Conservation (phyloP, 148 eudicot genomes). For the Chenopodium formosanum region DNA sequence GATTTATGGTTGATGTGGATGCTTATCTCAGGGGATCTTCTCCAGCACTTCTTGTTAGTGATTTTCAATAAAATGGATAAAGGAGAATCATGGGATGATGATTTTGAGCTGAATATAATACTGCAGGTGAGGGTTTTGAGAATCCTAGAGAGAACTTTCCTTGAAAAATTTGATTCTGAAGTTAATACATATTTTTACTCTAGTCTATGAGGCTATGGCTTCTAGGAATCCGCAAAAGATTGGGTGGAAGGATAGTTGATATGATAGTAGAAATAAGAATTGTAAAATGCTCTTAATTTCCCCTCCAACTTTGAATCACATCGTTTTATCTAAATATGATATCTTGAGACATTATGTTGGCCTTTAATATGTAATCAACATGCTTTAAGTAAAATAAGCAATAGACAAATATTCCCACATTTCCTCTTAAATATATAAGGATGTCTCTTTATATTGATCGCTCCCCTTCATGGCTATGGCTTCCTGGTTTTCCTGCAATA, state of each 20-base stretch:
- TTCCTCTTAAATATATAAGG: not conserved
- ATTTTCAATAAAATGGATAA: slow-evolving; percentile 79
- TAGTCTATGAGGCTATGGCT: not conserved
- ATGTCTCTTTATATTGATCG: not conserved
- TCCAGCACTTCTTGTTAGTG: slow-evolving; percentile 86
- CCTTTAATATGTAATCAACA: not conserved
- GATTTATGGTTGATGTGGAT: slow-evolving; percentile 12
- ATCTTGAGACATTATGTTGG: not conserved
- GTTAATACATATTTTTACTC: not conserved
- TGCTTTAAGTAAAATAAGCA: not conserved
- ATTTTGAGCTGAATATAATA: slow-evolving; percentile 89
- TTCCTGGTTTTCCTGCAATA: not conserved
- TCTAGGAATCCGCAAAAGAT: not conserved
- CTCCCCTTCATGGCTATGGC: not conserved
- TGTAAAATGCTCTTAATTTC: not conserved
- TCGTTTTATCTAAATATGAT: not conserved
- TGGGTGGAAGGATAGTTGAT: not conserved
- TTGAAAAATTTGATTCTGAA: not conserved
- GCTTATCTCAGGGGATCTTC: slow-evolving; percentile 73
- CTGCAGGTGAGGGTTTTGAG: slow-evolving; percentile 56
- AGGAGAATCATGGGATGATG: slow-evolving; percentile 95
- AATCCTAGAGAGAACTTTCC: not conserved
- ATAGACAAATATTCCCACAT: not conserved
- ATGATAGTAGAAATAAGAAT: not conserved
- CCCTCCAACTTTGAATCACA: not conserved